Percentiles rank a stretch among this genome's conserved stretches.
These are phyloP conservation scores for Scolecobasidium constrictum DNA, from an alignment of 2,329 filamentous ascomycete genomes.

Conservation along the genomic window DNA sequence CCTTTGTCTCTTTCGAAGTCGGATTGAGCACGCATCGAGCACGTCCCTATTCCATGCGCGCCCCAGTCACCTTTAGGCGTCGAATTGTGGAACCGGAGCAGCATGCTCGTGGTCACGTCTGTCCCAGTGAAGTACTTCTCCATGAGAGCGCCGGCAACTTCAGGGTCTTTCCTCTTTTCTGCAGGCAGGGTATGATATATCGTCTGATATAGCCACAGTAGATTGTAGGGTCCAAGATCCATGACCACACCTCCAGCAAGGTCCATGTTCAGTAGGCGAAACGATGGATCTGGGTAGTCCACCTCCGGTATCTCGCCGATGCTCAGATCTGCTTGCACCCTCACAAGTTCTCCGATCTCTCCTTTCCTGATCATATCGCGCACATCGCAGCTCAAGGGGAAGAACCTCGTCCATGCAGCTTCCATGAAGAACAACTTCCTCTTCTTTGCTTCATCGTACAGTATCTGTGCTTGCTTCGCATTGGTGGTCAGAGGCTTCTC, in stretches of 20 bases:
- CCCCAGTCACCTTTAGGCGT: too few species aligned
- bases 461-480: constrained; percentile 60
- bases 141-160: constrained; percentile 53
- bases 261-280: constrained; percentile 70
- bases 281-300: too few species aligned
- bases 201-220: constrained; percentile 85
- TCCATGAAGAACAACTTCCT: constrained; percentile 45
- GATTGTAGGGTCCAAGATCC: constrained; percentile 74
- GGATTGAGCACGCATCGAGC: too few species aligned
- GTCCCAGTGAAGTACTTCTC: too few species aligned
- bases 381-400: constrained; percentile 69
- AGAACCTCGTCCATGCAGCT: constrained; percentile 82
- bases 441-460: constrained; percentile 59
- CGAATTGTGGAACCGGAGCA: too few species aligned
- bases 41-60: too few species aligned
- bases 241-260: constrained; percentile 74
- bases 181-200: constrained; percentile 60
- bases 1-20: too few species aligned
- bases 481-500: constrained; percentile 87
- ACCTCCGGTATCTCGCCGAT: too few species aligned
- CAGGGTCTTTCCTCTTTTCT: constrained; percentile 53
- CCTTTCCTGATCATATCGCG: constrained; percentile 51
- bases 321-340: constrained; percentile 40
- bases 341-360: constrained; percentile 43
- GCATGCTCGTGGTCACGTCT: too few species aligned